These are phyloP conservation scores for Sporothrix brasiliensis DNA, from an alignment of 2,329 filamentous ascomycete species.

Conservation along the genomic window DNA sequence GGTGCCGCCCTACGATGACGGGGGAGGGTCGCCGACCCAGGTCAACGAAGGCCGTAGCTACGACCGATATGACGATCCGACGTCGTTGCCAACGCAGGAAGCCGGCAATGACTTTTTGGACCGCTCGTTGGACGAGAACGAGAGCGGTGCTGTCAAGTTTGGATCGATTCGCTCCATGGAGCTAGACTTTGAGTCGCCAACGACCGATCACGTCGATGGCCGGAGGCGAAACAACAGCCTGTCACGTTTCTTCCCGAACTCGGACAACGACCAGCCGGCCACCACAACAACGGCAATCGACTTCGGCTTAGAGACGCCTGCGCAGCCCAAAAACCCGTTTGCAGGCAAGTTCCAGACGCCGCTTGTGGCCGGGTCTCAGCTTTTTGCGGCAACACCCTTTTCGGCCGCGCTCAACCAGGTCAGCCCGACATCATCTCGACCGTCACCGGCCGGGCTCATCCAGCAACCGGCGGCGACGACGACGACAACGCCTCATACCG, in stretches of 20 bases:
- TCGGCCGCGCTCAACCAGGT: slow-evolving; percentile 55
- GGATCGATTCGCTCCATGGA: slow-evolving; percentile 44
- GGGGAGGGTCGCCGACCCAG: slow-evolving; percentile 60
- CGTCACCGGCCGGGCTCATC: slow-evolving; percentile 54
- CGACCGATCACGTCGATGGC: slow-evolving; percentile 14
- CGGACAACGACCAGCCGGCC: slow-evolving; percentile 24
- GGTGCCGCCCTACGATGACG: slow-evolving; percentile 20
- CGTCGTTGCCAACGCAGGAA: slow-evolving; percentile 30
- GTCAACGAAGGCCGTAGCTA: slow-evolving; percentile 61
- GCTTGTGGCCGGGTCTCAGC: slow-evolving; percentile 51
- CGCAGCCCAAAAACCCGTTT: slow-evolving; percentile 54
- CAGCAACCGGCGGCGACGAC: slow-evolving; percentile 47
- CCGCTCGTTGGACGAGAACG: slow-evolving; percentile 48
- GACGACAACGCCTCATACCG: slow-evolving; percentile 51
- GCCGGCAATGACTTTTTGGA: slow-evolving; percentile 38
- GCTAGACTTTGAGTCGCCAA: slow-evolving; percentile 45
- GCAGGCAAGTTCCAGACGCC: slow-evolving; percentile 43
- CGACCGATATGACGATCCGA: slow-evolving; percentile 45
- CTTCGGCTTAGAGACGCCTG: slow-evolving; percentile 53
- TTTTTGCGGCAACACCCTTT: slow-evolving; percentile 59
- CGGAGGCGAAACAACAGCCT: background rate
- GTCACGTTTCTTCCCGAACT: slow-evolving; percentile 31
- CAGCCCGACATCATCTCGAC: slow-evolving; percentile 62
- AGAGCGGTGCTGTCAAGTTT: slow-evolving; percentile 56
- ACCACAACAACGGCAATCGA: background rate